Conservation (phyloP, 352 stramenopile genomes). For the Ophiocytium majus region DNA sequence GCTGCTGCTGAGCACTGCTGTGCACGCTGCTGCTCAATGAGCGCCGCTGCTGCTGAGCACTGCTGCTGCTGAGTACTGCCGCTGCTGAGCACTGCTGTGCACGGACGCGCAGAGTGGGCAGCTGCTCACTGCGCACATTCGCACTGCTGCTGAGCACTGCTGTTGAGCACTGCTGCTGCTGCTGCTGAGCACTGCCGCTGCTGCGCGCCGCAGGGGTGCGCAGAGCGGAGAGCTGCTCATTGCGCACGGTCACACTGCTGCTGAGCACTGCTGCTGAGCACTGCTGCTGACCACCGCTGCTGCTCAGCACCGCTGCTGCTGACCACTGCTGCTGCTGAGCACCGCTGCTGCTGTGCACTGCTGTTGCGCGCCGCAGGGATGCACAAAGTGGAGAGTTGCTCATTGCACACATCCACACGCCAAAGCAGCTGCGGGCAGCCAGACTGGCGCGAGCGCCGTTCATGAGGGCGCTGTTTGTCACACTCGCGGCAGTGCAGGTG, state of each 20-base stretch:
- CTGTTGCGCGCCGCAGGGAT: neutral
- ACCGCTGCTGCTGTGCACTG: neutral
- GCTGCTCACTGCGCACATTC: too few relatives aligned
- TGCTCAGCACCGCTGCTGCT: neutral
- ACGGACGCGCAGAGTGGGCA: too few relatives aligned
- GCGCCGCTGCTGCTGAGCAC: too few relatives aligned
- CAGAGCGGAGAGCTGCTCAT: neutral
- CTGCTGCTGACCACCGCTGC: neutral
- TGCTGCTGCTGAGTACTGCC: too few relatives aligned
- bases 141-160: too few relatives aligned
- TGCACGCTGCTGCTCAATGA: too few relatives aligned
- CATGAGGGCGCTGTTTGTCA: neutral
- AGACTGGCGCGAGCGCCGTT: neutral
- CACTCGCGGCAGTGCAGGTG: neutral
- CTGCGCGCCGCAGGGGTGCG: neutral
- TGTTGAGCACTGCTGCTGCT: too few relatives aligned
- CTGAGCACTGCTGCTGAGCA: neutral
- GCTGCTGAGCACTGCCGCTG: too few relatives aligned
- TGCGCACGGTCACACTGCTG: neutral
- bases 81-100: too few relatives aligned
- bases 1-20: too few relatives aligned
- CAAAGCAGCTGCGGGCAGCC: neutral
- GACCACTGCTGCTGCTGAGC: neutral
- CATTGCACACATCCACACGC: slow-evolving; percentile 15
- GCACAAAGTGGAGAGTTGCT: neutral